Percentiles rank a stretch among this genome's conserved stretches.
Conservation (phyloP, 768 basidiomycete species). For the Russula sp. region DNA sequence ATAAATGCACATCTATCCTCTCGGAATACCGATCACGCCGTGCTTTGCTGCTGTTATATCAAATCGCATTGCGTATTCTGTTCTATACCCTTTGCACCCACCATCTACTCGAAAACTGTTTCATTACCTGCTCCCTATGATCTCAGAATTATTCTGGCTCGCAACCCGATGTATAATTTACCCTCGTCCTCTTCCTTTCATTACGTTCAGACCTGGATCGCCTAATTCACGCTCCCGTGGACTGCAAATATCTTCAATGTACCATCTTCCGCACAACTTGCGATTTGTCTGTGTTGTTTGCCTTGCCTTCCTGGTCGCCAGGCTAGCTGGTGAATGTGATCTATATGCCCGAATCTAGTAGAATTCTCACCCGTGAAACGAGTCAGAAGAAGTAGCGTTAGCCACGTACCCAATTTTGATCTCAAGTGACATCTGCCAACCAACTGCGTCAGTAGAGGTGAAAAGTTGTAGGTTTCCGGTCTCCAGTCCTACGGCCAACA, state of each 20-base stretch:
- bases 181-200: constrained; percentile 30
- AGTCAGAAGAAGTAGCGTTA: constrained; percentile 1
- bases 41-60: constrained; percentile 44
- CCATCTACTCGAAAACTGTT: constrained; percentile 51
- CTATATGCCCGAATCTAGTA: constrained; percentile 68
- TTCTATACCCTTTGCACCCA: constrained; percentile 66
- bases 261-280: constrained; percentile 90
- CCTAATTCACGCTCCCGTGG: constrained; percentile 23
- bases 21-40: constrained; percentile 19
- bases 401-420: constrained; percentile 47
- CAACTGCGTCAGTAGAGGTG: constrained; percentile 34
- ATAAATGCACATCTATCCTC: constrained; percentile 42
- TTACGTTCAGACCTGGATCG: constrained; percentile 26
- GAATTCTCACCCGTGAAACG: constrained; percentile 5
- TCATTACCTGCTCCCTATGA: constrained; percentile 45
- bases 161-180: constrained; percentile 59
- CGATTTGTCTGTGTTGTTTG: constrained; percentile 45
- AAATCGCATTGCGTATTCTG: constrained; percentile 42
- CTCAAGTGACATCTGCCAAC: constrained; percentile 44
- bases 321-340: constrained; percentile 73
- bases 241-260: constrained; percentile 61
- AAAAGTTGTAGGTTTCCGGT: constrained; percentile 70
- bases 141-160: constrained; percentile 41
- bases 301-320: constrained; percentile 54
- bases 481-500: constrained; percentile 81